phyloP scores from a whole-genome alignment of 2,329 filamentous ascomycete species.

The Magnaporthiopsis rhizophila region DNA sequence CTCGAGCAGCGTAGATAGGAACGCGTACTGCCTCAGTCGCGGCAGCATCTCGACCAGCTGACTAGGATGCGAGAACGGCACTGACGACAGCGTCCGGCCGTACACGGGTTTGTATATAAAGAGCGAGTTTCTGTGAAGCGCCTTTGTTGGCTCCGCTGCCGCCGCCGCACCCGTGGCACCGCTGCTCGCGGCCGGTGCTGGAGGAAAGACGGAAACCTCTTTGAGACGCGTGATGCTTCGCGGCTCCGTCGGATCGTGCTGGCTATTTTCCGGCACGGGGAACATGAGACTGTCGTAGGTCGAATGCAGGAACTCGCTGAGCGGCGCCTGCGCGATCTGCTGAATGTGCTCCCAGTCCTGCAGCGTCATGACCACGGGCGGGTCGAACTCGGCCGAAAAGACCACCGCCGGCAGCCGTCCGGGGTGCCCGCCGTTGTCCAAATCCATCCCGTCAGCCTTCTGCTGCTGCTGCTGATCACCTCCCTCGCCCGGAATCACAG shows the following conservation, averaged over 20 bases:
- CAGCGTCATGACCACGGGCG: slow-evolving; percentile 63
- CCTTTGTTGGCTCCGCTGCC: slow-evolving; percentile 17
- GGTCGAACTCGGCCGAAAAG: slow-evolving; percentile 68
- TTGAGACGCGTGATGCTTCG: slow-evolving; percentile 45
- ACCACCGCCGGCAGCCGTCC: slow-evolving; percentile 60
- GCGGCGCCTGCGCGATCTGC: slow-evolving; percentile 36
- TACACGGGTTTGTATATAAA: slow-evolving; percentile 68
- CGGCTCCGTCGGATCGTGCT: slow-evolving; percentile 49
- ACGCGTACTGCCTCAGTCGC: slow-evolving; percentile 65
- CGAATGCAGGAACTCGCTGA: slow-evolving; percentile 28
- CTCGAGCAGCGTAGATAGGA: slow-evolving; percentile 56
- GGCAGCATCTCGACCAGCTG: slow-evolving; percentile 71
- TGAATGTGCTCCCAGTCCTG: slow-evolving; percentile 56
- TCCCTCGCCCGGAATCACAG: slow-evolving; percentile 47
- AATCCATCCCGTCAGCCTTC: slow-evolving; percentile 10
- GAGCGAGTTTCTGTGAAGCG: slow-evolving; percentile 49
- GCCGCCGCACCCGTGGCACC: too few relatives aligned
- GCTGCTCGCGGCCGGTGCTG: slow-evolving; percentile 18
- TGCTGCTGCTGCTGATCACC: slow-evolving; percentile 40
- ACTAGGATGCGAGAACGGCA: slow-evolving; percentile 71
- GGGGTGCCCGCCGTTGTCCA: slow-evolving; percentile 11
- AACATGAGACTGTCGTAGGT: slow-evolving; percentile 54
- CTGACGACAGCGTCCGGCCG: slow-evolving; percentile 54
- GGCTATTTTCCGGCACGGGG: slow-evolving; percentile 38
- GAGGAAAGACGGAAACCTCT: slow-evolving; percentile 29